Percentiles rank a stretch among this genome's conserved stretches.
phyloP scores from a whole-genome alignment of 225 moss, liverwort and hornwort species.

The Asterella californica region DNA sequence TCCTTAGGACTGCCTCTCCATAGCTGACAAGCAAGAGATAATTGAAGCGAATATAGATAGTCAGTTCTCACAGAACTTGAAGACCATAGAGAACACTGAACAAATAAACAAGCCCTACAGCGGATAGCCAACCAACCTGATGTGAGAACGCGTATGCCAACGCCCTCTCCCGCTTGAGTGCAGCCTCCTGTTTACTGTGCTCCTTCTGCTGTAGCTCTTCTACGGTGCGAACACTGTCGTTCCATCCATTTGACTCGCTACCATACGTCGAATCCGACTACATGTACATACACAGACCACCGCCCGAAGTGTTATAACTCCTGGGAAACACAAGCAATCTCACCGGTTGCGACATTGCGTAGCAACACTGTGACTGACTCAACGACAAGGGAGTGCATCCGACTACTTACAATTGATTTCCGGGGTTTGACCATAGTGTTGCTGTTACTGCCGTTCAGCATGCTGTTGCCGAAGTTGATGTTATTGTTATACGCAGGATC shows the following conservation, averaged over 20 bases:
- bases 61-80: too few relatives aligned
- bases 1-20: conserved; percentile 81
- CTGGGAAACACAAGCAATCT: background rate
- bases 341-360: background rate
- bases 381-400: background rate
- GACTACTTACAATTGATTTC: conserved; percentile 32
- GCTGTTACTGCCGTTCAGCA: background rate
- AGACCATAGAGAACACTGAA: background rate
- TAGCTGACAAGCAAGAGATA: conserved; percentile 31
- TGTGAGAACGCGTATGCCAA: conserved; percentile 96
- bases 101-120: background rate
- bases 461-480: background rate
- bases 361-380: background rate
- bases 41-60: too few relatives aligned
- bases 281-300: background rate
- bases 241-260: conserved; percentile 56
- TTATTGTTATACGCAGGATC: conserved; percentile 18
- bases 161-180: conserved; percentile 86
- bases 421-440: conserved; percentile 26
- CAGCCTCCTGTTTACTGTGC: conserved; percentile 79
- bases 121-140: conserved; percentile 49
- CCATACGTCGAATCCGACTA: conserved; percentile 34
- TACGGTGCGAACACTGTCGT: conserved; percentile 82
- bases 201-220: conserved; percentile 89
- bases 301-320: background rate